Percentiles rank a stretch among this genome's conserved stretches.
phyloP scores from a whole-genome alignment of 257 asterid genomes.

The Solanum rostratum region DNA sequence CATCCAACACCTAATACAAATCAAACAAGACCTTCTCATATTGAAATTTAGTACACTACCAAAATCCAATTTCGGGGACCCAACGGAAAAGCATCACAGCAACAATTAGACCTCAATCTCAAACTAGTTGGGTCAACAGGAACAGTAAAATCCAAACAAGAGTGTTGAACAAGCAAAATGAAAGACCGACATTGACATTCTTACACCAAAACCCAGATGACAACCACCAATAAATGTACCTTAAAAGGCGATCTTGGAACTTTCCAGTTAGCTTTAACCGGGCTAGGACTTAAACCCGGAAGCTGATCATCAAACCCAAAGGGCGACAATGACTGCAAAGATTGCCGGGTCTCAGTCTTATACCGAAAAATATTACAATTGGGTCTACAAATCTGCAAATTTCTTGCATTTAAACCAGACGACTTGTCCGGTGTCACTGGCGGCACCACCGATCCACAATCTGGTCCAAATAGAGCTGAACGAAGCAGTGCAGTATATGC shows the following conservation, averaged over 20 bases:
- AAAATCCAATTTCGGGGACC: background rate
- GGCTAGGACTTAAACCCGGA: constrained; percentile 67
- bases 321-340: constrained; percentile 60
- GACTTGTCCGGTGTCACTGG: constrained; percentile 64
- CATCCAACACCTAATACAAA: constrained; percentile 68
- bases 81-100: background rate
- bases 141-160: background rate
- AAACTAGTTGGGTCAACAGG: background rate
- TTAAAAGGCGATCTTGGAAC: constrained; percentile 80
- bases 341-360: constrained; percentile 63
- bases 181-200: background rate
- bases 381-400: constrained; percentile 34
- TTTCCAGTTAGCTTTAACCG: constrained; percentile 74
- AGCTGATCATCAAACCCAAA: constrained; percentile 70
- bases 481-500: constrained; percentile 61
- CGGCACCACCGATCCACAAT: constrained; percentile 27
- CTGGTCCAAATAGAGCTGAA: constrained; percentile 64
- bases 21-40: background rate
- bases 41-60: background rate
- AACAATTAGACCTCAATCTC: background rate
- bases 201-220: background rate
- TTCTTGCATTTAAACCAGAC: constrained; percentile 16
- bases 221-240: constrained; percentile 20
- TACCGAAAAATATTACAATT: constrained; percentile 71
- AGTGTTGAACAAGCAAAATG: background rate